A percentile compares a stretch with the other conserved stretches of the same genome.
phyloP scores from a whole-genome alignment of 2,329 filamentous ascomycete species.

The Aspergillus texensis region DNA sequence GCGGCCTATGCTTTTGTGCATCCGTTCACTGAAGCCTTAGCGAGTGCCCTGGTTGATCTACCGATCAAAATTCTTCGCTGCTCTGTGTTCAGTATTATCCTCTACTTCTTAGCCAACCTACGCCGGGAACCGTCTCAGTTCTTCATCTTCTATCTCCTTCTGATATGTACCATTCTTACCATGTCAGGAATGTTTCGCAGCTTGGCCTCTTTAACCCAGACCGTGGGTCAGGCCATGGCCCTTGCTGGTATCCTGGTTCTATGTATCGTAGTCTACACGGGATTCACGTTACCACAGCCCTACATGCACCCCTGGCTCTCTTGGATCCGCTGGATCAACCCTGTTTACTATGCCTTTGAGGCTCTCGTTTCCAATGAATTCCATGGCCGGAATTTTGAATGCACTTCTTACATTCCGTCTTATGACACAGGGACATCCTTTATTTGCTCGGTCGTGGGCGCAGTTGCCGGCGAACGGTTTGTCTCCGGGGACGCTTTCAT shows the following conservation, averaged over 20 bases:
- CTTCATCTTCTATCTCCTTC: slow-evolving; percentile 74
- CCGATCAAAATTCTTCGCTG: slow-evolving; percentile 74
- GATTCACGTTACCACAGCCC: slow-evolving; percentile 38
- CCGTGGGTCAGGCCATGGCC: slow-evolving; percentile 57
- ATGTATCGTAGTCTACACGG: slow-evolving; percentile 46
- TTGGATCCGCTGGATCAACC: slow-evolving; percentile 79
- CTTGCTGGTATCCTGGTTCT: slow-evolving; percentile 51
- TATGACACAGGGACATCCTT: slow-evolving; percentile 45
- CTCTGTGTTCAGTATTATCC: slow-evolving; percentile 71
- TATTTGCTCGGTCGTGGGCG: slow-evolving; percentile 60
- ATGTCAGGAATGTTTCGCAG: slow-evolving; percentile 84
- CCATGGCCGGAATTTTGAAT: slow-evolving; percentile 59
- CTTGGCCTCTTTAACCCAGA: slow-evolving; percentile 71
- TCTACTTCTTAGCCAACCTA: slow-evolving; percentile 85
- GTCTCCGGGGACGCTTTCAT: slow-evolving; percentile 65
- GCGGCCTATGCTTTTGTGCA: slow-evolving; percentile 14
- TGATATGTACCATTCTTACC: slow-evolving; percentile 59
- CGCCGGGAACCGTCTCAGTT: slow-evolving; percentile 71
- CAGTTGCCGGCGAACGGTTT: slow-evolving; percentile 53
- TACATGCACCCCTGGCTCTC: slow-evolving; percentile 75
- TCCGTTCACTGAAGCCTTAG: slow-evolving; percentile 2
- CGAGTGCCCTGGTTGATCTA: slow-evolving; percentile 36
- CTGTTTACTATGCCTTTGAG: slow-evolving; percentile 76
- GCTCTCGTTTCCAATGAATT: slow-evolving; percentile 82
- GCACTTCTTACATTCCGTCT: slow-evolving; percentile 45